Percentiles rank a stretch among this genome's conserved stretches.
phyloP scores from a whole-genome alignment of 2,329 filamentous ascomycete genomes.

The Fusarium concolor region DNA sequence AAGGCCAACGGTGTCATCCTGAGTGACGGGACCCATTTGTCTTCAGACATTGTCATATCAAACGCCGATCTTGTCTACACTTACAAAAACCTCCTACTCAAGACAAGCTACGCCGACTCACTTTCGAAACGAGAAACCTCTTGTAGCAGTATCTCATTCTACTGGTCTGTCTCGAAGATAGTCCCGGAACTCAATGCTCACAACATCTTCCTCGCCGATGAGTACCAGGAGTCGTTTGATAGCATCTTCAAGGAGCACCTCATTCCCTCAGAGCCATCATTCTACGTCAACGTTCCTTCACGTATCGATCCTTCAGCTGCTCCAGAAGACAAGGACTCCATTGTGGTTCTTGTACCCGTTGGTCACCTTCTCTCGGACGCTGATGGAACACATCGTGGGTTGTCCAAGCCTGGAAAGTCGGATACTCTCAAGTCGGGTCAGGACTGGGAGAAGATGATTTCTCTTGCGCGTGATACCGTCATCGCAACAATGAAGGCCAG shows the following conservation, averaged over 20 bases:
- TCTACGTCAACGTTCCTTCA: constrained; percentile 82
- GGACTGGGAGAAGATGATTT: constrained; percentile 68
- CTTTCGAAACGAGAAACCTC: constrained; percentile 66
- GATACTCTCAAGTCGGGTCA: not conserved
- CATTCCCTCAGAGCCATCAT: constrained; percentile 75
- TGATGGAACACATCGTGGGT: constrained; percentile 26
- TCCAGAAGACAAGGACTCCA: constrained; percentile 70
- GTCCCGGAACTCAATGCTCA: constrained; percentile 74
- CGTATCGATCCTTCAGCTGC: constrained; percentile 76
- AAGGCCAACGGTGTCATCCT: constrained; percentile 70
- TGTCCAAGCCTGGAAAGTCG: constrained; percentile 17
- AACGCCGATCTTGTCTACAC: constrained; percentile 82
- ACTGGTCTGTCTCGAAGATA: constrained; percentile 73
- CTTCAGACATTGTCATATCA: constrained; percentile 74
- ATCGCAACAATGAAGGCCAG: constrained; percentile 69
- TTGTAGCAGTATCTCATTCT: constrained; percentile 81
- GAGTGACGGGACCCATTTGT: constrained; percentile 66
- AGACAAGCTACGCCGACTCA: constrained; percentile 53
- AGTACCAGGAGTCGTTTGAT: constrained; percentile 80
- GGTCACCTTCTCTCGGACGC: constrained; percentile 65
- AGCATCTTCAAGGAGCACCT: constrained; percentile 77
- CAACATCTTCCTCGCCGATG: constrained; percentile 81
- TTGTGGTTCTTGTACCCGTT: constrained; percentile 78
- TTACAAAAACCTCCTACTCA: constrained; percentile 76
- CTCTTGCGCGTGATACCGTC: constrained; percentile 69